Base-by-base conservation (phyloP, 371 early-diverging fungal genomes). In the Umbelopsis sp. region DNA sequence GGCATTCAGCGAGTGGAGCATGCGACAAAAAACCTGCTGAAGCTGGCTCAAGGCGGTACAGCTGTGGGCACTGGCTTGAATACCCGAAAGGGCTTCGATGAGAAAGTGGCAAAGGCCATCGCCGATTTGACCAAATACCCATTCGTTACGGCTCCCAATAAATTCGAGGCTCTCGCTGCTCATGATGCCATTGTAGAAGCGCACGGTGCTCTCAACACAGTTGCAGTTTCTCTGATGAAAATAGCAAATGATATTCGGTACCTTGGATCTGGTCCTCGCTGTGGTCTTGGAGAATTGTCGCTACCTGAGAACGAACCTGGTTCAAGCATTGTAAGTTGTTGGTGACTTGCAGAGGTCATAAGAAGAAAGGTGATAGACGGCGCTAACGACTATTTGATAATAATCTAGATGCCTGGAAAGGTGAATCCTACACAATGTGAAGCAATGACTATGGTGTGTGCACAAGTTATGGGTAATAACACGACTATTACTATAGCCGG, bases 341-440 rank as follows among this genome's bases (percentile, higher is more conserved):
- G 41, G 41, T 1, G 1, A 1, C 41, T 41, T 5, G 41, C 12
- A 12, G 10, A 41, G 41, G 29, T 4, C 4, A 29, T 4, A 1
- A 29, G 29, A 29, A 29, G 29, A 29, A 29, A 29, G 4, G 4
- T 22, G 29, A 29, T 29, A 29, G 29, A 29, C 29, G 4, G 29
- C 4, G 29, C 29, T 29, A 29, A 29, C 4, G 29, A 41, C 0
- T 41, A 41, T 41, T 7, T 41, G 41, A 41, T 32, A 11, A 1
- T 18, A 22, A 22, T 57, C n/a, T 57, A 57, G 57, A 95, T 95
- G 95, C 96, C 96, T 53, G 96, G 96, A 69, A 95, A 96, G 82
- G 94, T 95, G 52, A 95, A 95, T 76, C 96, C 96, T 65, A 95
- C 96, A 14, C 96, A 95, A 79, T 94, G 94, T 80, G 95, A 95